Evolutionary conservation across 768 basidiomycete species (phyloP), one percentile per base, ranked within the genome.

Genomic region (Termitomyces heimii): DNA sequence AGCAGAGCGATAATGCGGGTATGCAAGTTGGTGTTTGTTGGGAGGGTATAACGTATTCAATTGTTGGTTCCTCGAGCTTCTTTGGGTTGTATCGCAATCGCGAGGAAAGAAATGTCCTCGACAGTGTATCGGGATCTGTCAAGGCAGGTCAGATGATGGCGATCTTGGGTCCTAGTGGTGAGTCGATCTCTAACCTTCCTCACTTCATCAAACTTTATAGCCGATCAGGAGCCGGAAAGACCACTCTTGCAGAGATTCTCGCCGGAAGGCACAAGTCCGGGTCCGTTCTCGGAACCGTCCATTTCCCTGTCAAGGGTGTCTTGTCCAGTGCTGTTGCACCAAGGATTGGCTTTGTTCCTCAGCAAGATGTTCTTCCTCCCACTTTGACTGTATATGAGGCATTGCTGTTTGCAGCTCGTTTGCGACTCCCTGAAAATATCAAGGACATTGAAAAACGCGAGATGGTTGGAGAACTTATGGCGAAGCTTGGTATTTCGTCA

Each of bases 131-230:
- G 48, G 95, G 94, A 0, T 69, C 71, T 10, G 82, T 96, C n/a
- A 71, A 75, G 2, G 83, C 92, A 0, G 94, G 95, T 10, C 82
- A 89, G 59, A 84, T 97, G 76, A 86, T 93, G 81, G 91, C 90
- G n/a, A 83, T 97, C 55, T 80, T 98, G 3, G 95, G 95, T 0
- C 94, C 95, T 0, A 91, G 89, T 63, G 94, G 94, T 77, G 65
- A 60, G 72, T 72, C 18, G 12, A n/a, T 50, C 28, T n/a, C 26
- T 6, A 42, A 13, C 5, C 8, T 14, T 46, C 13, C 14, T 32
- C 44, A 22, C 4, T 6, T 3, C 6, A 16, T 22, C 2, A 8
- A 26, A 39, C 16, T 4, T 28, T 8, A 16, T 34, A 7, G 39
- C 22, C 4, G 56, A 26, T 53, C 84, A 58, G 85, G 87, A 55